Percentiles rank a stretch among this genome's conserved stretches.
Conservation (phyloP, 1,284 basidiomycete species). For the Rhodotorula sp. region DNA sequence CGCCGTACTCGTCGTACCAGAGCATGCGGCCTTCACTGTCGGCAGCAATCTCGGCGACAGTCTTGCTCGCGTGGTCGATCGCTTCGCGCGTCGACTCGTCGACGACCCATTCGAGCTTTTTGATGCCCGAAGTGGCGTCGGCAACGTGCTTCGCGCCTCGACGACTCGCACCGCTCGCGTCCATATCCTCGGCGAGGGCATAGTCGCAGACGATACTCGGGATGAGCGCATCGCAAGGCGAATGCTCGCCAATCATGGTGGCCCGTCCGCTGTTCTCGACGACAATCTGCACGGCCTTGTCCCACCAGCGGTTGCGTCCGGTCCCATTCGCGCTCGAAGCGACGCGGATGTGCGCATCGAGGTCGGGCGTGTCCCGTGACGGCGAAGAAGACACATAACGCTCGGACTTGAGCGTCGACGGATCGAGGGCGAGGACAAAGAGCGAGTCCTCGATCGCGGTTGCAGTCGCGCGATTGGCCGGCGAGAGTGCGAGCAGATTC, state of each 20-base stretch:
- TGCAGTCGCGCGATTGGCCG: constrained; percentile 62
- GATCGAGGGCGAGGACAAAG: constrained; percentile 65
- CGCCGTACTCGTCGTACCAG: constrained; percentile 82
- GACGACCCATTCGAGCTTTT: constrained; percentile 68
- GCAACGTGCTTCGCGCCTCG: constrained; percentile 8
- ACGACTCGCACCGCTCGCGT: constrained; percentile 7
- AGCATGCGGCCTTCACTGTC: constrained; percentile 82
- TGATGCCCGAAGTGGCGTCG: constrained; percentile 32
- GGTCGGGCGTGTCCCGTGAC: constrained; percentile 51
- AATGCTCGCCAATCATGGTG: constrained; percentile 88
- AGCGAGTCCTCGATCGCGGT: constrained; percentile 69
- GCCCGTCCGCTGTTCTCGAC: constrained; percentile 84
- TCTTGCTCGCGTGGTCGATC: constrained; percentile 61
- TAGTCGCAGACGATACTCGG: constrained; percentile 89
- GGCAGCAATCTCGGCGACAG: constrained; percentile 63
- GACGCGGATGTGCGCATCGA: constrained; percentile 77
- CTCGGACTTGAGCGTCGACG: constrained; percentile 54
- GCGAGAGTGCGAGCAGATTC: constrained; percentile 66
- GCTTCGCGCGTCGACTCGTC: constrained; percentile 63
- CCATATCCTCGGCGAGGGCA: constrained; percentile 60
- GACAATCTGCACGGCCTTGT: constrained; percentile 80
- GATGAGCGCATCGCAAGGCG: constrained; percentile 84
- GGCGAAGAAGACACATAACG: constrained; percentile 57
- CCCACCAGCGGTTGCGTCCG: constrained; percentile 84
- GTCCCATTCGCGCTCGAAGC: constrained; percentile 66